Conservation (phyloP, 768 basidiomycete species). For the Boletus coccyginus region DNA sequence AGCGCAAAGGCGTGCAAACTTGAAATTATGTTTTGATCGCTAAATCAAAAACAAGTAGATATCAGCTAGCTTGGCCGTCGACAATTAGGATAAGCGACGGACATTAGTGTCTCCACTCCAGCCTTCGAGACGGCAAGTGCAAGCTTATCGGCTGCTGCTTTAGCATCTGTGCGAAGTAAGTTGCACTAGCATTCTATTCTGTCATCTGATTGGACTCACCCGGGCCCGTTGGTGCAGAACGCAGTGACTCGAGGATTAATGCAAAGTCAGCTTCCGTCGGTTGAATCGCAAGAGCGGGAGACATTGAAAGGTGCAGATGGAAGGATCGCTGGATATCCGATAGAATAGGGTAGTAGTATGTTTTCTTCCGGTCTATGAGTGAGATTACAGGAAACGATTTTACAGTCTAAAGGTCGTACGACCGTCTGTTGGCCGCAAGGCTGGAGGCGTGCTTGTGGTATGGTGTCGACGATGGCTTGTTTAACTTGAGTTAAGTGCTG, state of each 20-base stretch:
- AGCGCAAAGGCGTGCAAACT: conserved; percentile 67
- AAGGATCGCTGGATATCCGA: conserved; percentile 19
- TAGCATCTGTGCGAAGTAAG: conserved; percentile 58
- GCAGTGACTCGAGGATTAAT: conserved; percentile 44
- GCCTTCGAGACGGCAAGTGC: conserved; percentile 66
- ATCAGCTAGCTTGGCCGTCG: conserved; percentile 14
- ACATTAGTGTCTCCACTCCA: conserved; percentile 65
- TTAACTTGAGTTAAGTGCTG: neutral
- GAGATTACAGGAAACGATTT: conserved; percentile 2
- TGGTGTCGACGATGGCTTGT: neutral
- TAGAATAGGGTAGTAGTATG: conserved; percentile 19
- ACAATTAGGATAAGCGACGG: conserved; percentile 19
- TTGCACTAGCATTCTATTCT: neutral
- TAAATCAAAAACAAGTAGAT: conserved; percentile 26
- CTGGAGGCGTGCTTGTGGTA: conserved; percentile 9
- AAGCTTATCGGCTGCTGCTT: conserved; percentile 77
- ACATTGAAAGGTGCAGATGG: conserved; percentile 36
- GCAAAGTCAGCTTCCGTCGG: conserved; percentile 42
- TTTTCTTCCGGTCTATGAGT: conserved; percentile 20
- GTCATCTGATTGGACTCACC: conserved; percentile 35
- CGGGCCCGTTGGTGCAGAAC: conserved; percentile 59
- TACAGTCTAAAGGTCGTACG: conserved; percentile 16
- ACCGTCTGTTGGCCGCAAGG: neutral
- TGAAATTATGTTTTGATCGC: conserved; percentile 59
- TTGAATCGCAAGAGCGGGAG: conserved; percentile 51